Percentiles rank a stretch among this genome's conserved stretches.
These are phyloP conservation scores for Thalassiosira gravida DNA, from an alignment of 352 stramenopile species.

Conservation along the genomic window DNA sequence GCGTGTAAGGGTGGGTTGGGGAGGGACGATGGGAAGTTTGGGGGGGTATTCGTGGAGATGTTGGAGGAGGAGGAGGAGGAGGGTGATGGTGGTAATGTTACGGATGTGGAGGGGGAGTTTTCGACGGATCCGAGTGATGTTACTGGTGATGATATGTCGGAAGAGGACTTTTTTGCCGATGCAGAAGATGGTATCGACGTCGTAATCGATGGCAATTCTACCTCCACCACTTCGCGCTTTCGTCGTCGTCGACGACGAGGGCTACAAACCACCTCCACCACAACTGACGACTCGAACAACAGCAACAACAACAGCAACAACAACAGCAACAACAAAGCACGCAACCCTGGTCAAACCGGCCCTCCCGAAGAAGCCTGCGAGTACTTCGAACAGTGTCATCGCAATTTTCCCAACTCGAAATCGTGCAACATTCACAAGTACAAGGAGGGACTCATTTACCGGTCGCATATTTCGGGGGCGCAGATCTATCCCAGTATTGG, in stretches of 20 bases:
- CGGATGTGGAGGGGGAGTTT: no score
- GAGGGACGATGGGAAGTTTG: conserved; percentile 27
- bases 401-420: conserved; percentile 41
- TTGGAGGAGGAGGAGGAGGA: neutral
- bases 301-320: neutral
- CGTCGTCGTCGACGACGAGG: no score
- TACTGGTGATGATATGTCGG: no score
- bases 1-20: conserved; percentile 31
- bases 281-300: no score
- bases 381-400: conserved; percentile 54
- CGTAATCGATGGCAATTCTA: no score
- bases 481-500: conserved; percentile 53
- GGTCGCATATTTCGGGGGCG: conserved; percentile 27
- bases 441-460: conserved; percentile 49
- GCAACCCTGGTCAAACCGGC: no score
- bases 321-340: no score
- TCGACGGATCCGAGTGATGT: neutral
- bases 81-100: neutral
- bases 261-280: no score
- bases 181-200: no score
- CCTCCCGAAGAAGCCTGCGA: conserved; percentile 20
- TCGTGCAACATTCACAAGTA: conserved; percentile 1
- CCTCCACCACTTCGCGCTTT: no score
- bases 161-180: no score
- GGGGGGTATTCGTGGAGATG: neutral